Evolutionary conservation across 2,329 filamentous ascomycete species (phyloP).

Genomic region (Pseudogymnoascus sp.): DNA sequence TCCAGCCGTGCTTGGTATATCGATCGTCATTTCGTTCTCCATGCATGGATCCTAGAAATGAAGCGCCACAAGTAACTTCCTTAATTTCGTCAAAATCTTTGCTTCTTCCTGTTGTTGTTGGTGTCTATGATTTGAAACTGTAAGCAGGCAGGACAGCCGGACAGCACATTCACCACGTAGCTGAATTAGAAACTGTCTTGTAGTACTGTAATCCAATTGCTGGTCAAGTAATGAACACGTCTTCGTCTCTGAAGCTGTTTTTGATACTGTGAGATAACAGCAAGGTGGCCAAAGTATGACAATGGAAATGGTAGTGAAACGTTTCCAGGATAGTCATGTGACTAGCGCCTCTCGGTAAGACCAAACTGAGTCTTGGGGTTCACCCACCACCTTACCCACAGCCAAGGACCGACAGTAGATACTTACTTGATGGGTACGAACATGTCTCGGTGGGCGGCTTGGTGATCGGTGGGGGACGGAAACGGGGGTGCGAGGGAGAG

Average conservation of each 20-base stretch:
- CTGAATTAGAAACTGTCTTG: background rate
- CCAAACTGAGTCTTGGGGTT: background rate
- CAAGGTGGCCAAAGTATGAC: background rate
- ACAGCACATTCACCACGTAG: background rate
- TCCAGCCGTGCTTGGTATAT: background rate
- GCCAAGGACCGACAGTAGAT: background rate
- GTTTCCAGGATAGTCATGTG: slow-evolving; percentile 8
- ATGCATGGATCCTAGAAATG: background rate
- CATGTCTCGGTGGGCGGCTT: background rate
- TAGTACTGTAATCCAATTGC: background rate
- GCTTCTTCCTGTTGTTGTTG: background rate
- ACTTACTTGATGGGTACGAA: background rate
- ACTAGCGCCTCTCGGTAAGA: background rate
- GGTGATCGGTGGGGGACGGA: background rate
- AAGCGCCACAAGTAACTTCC: background rate
- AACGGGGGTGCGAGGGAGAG: slow-evolving; percentile 3
- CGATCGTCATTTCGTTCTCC: slow-evolving; percentile 7
- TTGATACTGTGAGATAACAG: background rate
- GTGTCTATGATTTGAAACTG: background rate
- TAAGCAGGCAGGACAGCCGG: background rate
- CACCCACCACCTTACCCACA: background rate
- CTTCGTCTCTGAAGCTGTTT: background rate
- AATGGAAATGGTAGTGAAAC: background rate
- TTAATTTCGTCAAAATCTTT: background rate
- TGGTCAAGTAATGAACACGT: background rate